phyloP scores from a whole-genome alignment of 2,329 filamentous ascomycete genomes.

The Epichloe gansuensis region DNA sequence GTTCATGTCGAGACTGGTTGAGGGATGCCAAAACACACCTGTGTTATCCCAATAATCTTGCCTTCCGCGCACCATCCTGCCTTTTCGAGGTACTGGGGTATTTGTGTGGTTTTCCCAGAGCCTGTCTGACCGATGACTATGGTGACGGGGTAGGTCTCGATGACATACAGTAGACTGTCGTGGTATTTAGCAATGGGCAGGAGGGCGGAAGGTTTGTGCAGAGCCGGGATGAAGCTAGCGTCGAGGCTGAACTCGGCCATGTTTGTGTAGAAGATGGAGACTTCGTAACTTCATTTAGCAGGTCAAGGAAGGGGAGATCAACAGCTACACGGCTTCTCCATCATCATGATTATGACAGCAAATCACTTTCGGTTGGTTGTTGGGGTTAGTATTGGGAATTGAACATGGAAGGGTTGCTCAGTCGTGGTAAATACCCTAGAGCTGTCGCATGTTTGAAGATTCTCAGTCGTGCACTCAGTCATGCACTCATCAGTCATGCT shows the following conservation, averaged over 20 bases:
- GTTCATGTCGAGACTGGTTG: not conserved
- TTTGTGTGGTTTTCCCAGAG: slow-evolving; percentile 89
- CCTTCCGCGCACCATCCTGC: slow-evolving; percentile 81
- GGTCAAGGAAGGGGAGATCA: not conserved
- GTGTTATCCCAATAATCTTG: slow-evolving; percentile 76
- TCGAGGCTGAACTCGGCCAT: slow-evolving; percentile 47
- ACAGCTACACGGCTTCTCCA: not conserved
- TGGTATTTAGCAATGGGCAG: slow-evolving; percentile 79
- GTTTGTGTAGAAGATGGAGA: not conserved
- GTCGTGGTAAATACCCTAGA: not conserved
- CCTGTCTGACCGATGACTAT: slow-evolving; percentile 91
- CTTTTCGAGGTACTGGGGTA: slow-evolving; percentile 79
- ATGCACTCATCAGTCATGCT: too few species aligned
- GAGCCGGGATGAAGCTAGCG: slow-evolving; percentile 57
- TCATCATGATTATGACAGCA: not conserved
- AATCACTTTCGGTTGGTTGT: not conserved
- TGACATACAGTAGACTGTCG: slow-evolving; percentile 66
- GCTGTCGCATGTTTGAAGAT: not conserved
- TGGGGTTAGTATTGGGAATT: not conserved
- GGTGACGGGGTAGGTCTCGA: slow-evolving; percentile 73
- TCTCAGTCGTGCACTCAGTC: not conserved
- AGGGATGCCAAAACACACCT: slow-evolving; percentile 44
- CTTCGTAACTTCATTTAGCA: not conserved
- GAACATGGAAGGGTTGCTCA: not conserved
- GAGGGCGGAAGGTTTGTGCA: slow-evolving; percentile 74